Conservation (phyloP, 2,329 filamentous ascomycete species). For the Aspergillus jensenii region DNA sequence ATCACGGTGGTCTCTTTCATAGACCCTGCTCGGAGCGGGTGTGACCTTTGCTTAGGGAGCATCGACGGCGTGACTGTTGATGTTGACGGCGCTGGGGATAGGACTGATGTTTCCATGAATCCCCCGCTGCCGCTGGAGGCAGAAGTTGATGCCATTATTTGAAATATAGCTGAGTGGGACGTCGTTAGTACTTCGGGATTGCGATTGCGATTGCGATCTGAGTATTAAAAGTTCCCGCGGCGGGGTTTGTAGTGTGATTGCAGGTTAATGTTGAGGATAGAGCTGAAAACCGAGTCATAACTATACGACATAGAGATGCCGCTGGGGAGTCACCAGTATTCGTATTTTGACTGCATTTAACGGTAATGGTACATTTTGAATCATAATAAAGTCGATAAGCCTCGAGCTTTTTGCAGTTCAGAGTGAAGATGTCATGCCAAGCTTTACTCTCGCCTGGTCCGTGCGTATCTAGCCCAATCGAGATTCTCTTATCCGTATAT, state of each 20-base stretch:
- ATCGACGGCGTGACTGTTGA: constrained; percentile 37
- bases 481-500: not conserved
- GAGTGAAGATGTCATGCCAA: constrained; percentile 32
- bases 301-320: not conserved
- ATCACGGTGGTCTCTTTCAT: constrained; percentile 60
- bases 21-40: constrained; percentile 56
- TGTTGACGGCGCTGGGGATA: constrained; percentile 52
- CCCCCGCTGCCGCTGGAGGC: constrained; percentile 31
- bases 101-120: constrained; percentile 35
- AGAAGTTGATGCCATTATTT: not conserved
- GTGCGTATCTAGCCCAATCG: constrained; percentile 18
- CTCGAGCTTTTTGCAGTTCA: not conserved
- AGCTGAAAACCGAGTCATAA: not conserved
- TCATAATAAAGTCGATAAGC: not conserved
- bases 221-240: not conserved
- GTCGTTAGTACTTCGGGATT: not conserved
- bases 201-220: not conserved
- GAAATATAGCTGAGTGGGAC: not conserved
- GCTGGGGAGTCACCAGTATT: not conserved
- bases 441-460: constrained; percentile 24
- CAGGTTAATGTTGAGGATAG: not conserved
- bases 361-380: not conserved
- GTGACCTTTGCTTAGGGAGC: constrained; percentile 54
- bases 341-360: not conserved
- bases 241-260: not conserved